These are phyloP conservation scores for Botrytis tulipae DNA, from an alignment of 2,329 filamentous ascomycete genomes.

Conservation along the genomic window DNA sequence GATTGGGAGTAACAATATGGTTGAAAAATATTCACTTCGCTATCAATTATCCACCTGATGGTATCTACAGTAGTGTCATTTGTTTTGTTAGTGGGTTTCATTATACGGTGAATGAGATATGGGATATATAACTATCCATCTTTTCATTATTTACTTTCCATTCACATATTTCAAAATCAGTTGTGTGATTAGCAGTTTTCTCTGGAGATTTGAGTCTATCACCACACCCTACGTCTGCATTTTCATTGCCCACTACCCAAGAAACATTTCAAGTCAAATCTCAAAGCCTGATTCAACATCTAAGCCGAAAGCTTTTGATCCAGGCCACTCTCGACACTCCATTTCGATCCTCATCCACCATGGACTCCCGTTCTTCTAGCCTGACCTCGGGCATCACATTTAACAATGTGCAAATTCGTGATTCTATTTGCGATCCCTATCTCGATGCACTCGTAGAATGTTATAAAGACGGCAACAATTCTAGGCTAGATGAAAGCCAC, in stretches of 20 bases:
- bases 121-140: neutral
- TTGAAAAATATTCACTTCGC: neutral
- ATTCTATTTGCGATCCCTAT: neutral
- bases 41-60: neutral
- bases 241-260: neutral
- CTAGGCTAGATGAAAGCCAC: neutral
- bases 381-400: neutral
- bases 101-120: neutral
- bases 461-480: neutral
- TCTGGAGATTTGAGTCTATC: no score
- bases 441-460: neutral
- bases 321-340: neutral
- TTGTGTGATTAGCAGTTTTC: neutral
- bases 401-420: neutral
- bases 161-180: neutral
- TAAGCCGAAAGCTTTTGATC: neutral
- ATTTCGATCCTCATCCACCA: neutral
- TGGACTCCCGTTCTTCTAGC: no score
- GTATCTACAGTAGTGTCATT: no score
- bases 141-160: neutral
- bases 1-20: slow-evolving; percentile 39
- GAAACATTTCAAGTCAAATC: neutral
- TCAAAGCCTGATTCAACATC: neutral
- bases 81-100: no score
- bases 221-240: no score